A percentile compares a stretch with the other conserved stretches of the same genome.
These are phyloP conservation scores for Hypoxylon rubiginosum DNA, from an alignment of 2,329 filamentous ascomycete genomes.

Conservation along the genomic window DNA sequence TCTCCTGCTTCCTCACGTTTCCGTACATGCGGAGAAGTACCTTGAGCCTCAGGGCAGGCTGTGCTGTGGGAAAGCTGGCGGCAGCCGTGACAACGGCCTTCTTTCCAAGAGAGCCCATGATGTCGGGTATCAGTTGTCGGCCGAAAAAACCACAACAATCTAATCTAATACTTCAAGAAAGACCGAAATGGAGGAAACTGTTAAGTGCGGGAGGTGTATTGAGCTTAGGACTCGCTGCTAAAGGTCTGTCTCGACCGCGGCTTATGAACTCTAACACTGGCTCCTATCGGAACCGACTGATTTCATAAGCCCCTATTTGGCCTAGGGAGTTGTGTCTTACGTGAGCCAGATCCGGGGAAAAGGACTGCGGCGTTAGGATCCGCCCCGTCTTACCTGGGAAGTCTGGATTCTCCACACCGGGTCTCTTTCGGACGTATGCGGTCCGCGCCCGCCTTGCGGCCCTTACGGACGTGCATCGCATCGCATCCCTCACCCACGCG, in stretches of 20 bases:
- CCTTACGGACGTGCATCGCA: background rate
- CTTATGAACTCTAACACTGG: background rate
- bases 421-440: background rate
- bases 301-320: background rate
- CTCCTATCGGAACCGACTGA: background rate
- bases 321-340: background rate
- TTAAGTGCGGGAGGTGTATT: background rate
- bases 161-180: background rate
- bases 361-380: background rate
- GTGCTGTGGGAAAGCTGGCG: conserved; percentile 1
- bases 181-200: background rate
- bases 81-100: background rate
- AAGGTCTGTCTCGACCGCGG: background rate
- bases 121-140: background rate
- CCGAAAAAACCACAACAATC: too few species aligned
- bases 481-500: too few species aligned
- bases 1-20: background rate
- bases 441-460: background rate
- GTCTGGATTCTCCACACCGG: background rate
- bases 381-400: background rate
- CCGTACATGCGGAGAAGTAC: background rate
- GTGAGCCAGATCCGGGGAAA: background rate
- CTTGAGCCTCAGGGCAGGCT: conserved; percentile 10
- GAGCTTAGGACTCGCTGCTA: background rate
- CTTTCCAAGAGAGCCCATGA: conserved; percentile 1